A percentile compares a stretch with the other conserved stretches of the same genome.
Conservation (phyloP, 148 eudicot genomes). For the Chenopodium formosanum region DNA sequence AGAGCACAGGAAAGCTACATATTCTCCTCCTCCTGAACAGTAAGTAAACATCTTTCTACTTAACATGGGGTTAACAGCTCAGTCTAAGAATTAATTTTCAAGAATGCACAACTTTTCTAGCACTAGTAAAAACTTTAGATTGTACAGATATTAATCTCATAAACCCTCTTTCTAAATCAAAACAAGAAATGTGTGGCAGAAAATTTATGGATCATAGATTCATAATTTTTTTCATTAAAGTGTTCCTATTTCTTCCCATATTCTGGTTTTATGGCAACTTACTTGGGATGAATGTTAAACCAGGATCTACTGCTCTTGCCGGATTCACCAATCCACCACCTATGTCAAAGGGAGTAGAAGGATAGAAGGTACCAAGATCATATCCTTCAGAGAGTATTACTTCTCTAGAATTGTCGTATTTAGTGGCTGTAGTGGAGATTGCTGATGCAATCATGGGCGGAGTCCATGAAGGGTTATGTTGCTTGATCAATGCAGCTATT, state of each 20-base stretch:
- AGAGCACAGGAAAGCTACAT: conserved; percentile 80
- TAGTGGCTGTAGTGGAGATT: conserved; percentile 76
- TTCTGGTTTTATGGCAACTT: neutral
- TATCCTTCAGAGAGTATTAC: conserved; percentile 70
- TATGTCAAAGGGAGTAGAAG: conserved; percentile 76
- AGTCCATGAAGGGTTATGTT: conserved; percentile 67
- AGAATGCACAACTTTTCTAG: neutral
- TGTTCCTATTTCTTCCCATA: neutral
- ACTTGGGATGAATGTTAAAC: conserved; percentile 67
- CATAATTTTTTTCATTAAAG: neutral
- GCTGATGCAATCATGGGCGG: conserved; percentile 92
- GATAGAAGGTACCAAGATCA: conserved; percentile 38
- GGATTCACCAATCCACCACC: conserved; percentile 84
- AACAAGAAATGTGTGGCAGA: neutral
- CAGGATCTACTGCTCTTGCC: conserved; percentile 63
- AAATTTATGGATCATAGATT: neutral
- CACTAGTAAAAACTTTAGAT: neutral
- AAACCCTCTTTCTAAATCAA: neutral
- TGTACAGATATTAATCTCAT: too few relatives aligned
- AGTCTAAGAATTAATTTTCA: neutral
- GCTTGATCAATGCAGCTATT: conserved; percentile 84
- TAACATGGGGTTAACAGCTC: neutral
- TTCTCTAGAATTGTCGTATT: conserved; percentile 54
- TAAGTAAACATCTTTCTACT: conserved; percentile 3
- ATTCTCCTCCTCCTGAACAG: conserved; percentile 66